Percentiles rank a stretch among this genome's conserved stretches.
These are phyloP conservation scores for Macaranga tanarius DNA, from an alignment of 441 rosid species.

Conservation along the genomic window DNA sequence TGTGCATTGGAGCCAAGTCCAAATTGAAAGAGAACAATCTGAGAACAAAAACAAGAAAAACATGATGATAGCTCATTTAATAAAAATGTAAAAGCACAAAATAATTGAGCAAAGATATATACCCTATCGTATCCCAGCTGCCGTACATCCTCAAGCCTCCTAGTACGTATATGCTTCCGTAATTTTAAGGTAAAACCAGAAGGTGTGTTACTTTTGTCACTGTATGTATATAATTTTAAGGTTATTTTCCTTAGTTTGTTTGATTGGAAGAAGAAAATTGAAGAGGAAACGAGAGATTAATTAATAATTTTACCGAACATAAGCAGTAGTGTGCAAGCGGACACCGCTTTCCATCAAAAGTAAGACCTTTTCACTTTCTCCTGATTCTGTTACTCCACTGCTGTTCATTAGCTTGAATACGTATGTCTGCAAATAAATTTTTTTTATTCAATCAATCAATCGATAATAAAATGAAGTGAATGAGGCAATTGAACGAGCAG, in stretches of 20 bases:
- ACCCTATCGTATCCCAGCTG: constrained; percentile 99
- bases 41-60: background rate
- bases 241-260: too few species aligned
- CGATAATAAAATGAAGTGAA: background rate
- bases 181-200: constrained; percentile 96
- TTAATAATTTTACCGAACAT: constrained; percentile 49
- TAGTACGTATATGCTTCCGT: constrained; percentile 85
- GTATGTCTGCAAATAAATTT: constrained; percentile 66
- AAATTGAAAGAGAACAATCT: constrained; percentile 94
- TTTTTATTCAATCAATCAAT: background rate
- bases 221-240: constrained; percentile 13
- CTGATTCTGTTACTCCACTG: constrained; percentile 90
- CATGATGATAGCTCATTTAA: background rate
- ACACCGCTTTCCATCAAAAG: constrained; percentile 94
- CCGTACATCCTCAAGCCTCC: constrained; percentile 97
- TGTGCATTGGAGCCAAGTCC: constrained; percentile 87
- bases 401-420: constrained; percentile 96
- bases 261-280: background rate
- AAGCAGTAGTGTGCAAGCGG: constrained; percentile 89
- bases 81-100: too few species aligned
- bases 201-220: constrained; percentile 96
- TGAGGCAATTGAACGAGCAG: background rate
- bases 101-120: constrained; percentile 9
- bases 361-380: constrained; percentile 93
- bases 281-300: background rate